These are phyloP conservation scores for Sutorius eximius DNA, from an alignment of 1,284 basidiomycete genomes.

Conservation along the genomic window DNA sequence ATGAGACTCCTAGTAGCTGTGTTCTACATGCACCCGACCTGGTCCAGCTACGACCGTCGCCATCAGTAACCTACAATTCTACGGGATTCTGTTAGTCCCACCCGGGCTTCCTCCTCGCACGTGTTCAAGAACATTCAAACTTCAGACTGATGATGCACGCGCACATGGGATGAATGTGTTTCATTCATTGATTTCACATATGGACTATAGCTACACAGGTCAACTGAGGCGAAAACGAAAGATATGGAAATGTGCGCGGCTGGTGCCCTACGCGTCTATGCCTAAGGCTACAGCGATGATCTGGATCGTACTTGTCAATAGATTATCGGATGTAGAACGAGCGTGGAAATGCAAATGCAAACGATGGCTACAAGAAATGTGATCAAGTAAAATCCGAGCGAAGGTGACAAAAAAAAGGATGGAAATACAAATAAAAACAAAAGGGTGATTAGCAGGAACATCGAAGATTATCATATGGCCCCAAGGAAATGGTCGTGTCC, in stretches of 20 bases:
- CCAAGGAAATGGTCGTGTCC: not conserved
- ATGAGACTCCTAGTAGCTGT: no score
- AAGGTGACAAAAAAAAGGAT: not conserved
- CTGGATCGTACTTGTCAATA: not conserved
- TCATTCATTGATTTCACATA: not conserved
- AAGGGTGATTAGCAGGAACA: constrained; percentile 10
- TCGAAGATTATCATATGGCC: constrained; percentile 11
- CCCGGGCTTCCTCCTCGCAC: no score
- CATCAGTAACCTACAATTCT: no score
- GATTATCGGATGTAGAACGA: constrained; percentile 7
- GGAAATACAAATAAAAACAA: not conserved
- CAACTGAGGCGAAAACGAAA: constrained; percentile 5
- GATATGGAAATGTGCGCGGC: not conserved
- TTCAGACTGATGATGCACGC: not conserved
- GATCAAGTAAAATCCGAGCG: not conserved
- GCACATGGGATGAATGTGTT: not conserved
- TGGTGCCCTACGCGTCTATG: not conserved
- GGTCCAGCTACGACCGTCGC: no score
- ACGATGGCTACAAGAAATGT: not conserved
- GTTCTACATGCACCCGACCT: no score
- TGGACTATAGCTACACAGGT: constrained; percentile 16
- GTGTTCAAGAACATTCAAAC: not conserved
- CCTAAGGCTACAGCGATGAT: constrained; percentile 16
- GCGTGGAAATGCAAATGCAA: not conserved
- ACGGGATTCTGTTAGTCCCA: no score